phyloP scores from a whole-genome alignment of 176 grass and related monocot genomes.

The Saccharum spontaneum region DNA sequence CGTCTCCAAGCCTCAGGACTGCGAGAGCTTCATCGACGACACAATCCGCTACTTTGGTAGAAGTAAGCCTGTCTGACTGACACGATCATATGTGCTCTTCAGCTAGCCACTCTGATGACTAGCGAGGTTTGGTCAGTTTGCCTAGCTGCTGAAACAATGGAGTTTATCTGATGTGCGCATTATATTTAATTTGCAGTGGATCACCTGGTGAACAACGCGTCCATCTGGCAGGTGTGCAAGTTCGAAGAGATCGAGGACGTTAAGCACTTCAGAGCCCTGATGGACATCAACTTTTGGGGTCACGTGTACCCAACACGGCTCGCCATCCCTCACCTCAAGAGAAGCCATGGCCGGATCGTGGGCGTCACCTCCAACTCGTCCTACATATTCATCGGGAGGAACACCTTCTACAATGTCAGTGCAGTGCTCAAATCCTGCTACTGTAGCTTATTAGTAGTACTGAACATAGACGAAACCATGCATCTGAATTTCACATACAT shows the following conservation, averaged over 20 bases:
- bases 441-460: not conserved
- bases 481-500: no score
- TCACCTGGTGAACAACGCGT: conserved; percentile 71
- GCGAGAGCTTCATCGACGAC: conserved; percentile 53
- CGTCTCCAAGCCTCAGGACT: conserved; percentile 53
- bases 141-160: no score
- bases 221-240: conserved; percentile 49
- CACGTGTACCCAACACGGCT: conserved; percentile 54
- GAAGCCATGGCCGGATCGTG: conserved; percentile 51
- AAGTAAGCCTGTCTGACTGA: not conserved
- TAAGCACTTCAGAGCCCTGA: conserved; percentile 44
- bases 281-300: conserved; percentile 85
- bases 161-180: no score
- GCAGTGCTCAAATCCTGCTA: not conserved
- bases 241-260: conserved; percentile 64
- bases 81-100: no score
- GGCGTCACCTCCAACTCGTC: conserved; percentile 57
- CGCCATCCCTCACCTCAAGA: conserved; percentile 69
- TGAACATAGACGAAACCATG: not conserved
- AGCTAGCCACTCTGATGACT: no score
- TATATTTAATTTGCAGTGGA: conserved; percentile 42
- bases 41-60: conserved; percentile 49
- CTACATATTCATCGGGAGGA: conserved; percentile 59
- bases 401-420: conserved; percentile 72
- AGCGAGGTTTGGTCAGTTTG: no score